Evolutionary conservation across 2,329 filamentous ascomycete genomes (phyloP), one percentile per base, ranked within the genome.

Genomic region (Ilyonectria destructans): DNA sequence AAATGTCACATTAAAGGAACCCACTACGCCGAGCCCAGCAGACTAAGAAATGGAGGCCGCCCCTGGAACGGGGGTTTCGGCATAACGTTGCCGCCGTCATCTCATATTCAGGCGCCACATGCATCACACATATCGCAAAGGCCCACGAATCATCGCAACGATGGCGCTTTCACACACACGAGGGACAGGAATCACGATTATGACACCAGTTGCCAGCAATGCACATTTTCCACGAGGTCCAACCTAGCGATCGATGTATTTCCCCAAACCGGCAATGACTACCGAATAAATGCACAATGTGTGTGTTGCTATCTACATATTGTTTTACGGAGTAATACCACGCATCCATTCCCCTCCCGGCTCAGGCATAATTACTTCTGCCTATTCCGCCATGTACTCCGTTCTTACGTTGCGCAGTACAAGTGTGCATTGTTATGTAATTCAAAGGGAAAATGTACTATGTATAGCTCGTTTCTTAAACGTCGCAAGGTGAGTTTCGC

Each of bases 91-190:
- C 17, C 15, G 15, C 26, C 29, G n/a, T 31, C 15, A 51, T 19
- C 8, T 10, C 13, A 19, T 29, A 19, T 15, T 31, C 26, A 33
- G 17, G 13, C 56, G 29, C 43, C 56, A 35, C 37, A 29, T 48
- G 26, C 17, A 58, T 43, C 40, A 21, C 26, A 9, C 37, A 60
- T 7, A 52, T 60, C 31, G 46, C 21, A 52, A 43, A 31, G 21
- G 12, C 26, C 48, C 26, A 46, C 33, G 46, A 31, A 31, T 6
- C 52, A 4, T 31, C 46, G 23, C 37, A 57, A 29, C 15, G 37
- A 57, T 45, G 37, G 17, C 37, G 37, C 40, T 40, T 13, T 17
- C 12, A 40, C 15, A n/a, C 7, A n/a, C 40, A 43, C 40, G 40
- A 43, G 17, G 6, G 5, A 43, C 5, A 5, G 15, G n/a, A 43